phyloP scores from a whole-genome alignment of 2,329 filamentous ascomycete genomes.

The Septoria petroselini region DNA sequence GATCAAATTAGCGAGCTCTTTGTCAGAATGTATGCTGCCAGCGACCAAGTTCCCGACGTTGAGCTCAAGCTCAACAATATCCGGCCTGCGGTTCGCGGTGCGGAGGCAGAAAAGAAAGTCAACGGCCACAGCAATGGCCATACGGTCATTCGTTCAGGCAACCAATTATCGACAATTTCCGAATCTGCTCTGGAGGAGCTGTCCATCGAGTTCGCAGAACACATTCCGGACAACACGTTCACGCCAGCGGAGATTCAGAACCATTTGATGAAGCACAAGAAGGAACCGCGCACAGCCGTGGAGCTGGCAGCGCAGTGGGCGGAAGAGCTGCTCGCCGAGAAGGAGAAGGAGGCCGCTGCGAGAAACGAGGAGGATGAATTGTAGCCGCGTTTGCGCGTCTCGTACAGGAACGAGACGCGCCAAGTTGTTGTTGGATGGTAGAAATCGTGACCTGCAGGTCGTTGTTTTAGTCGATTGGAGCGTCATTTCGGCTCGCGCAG shows the following conservation, averaged over 20 bases:
- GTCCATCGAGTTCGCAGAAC: constrained; percentile 46
- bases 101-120: constrained; percentile 5
- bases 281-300: constrained; percentile 47
- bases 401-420: not conserved
- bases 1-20: constrained; percentile 46
- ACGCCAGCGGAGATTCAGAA: constrained; percentile 55
- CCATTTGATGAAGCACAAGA: constrained; percentile 52
- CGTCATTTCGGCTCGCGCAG: too few species aligned
- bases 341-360: constrained; percentile 25
- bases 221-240: constrained; percentile 48
- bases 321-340: constrained; percentile 34
- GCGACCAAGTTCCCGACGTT: constrained; percentile 24
- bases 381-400: not conserved
- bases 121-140: constrained; percentile 22
- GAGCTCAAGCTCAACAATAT: constrained; percentile 14
- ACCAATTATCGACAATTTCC: constrained; percentile 18
- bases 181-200: constrained; percentile 40
- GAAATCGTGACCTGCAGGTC: too few species aligned
- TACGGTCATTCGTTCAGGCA: constrained; percentile 2
- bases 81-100: not conserved
- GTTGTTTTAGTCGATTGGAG: too few species aligned
- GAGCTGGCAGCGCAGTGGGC: constrained; percentile 46
- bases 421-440: too few species aligned
- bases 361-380: constrained; percentile 2
- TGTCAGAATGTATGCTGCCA: constrained; percentile 38